Conservation (phyloP, 2,329 filamentous ascomycete species). For the Xylariaceae sp. region DNA sequence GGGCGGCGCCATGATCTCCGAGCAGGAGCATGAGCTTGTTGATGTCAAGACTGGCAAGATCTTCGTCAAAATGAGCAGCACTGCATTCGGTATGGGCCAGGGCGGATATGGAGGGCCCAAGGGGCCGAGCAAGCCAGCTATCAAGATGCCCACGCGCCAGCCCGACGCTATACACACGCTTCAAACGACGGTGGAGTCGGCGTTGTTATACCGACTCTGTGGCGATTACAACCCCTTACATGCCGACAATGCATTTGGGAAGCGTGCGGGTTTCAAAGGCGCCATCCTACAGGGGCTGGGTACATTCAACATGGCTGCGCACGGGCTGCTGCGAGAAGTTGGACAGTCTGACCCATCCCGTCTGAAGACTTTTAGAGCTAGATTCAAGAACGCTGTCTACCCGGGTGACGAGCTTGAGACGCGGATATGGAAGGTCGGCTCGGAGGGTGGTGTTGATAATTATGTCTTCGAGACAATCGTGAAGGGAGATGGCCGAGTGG, state of each 20-base stretch:
- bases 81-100: conserved; percentile 42
- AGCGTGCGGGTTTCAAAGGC: conserved; percentile 39
- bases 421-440: conserved; percentile 38
- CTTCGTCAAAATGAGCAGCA: conserved; percentile 38
- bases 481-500: conserved; percentile 26
- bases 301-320: conserved; percentile 45
- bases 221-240: conserved; percentile 45
- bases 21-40: conserved; percentile 37
- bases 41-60: conserved; percentile 36
- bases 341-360: conserved; percentile 38
- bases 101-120: conserved; percentile 42
- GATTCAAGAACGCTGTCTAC: conserved; percentile 44
- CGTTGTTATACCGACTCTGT: conserved; percentile 42
- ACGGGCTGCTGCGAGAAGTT: conserved; percentile 38
- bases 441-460: conserved; percentile 31
- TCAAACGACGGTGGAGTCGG: conserved; percentile 36
- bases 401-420: conserved; percentile 43
- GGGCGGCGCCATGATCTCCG: conserved; percentile 40
- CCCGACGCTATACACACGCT: conserved; percentile 38
- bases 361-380: conserved; percentile 40
- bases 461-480: conserved; percentile 40
- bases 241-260: conserved; percentile 13
- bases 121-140: conserved; percentile 34
- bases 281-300: conserved; percentile 44
- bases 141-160: conserved; percentile 28